A percentile compares a stretch with the other conserved stretches of the same genome.
Evolutionary conservation across 2,329 filamentous ascomycete genomes (phyloP).

Genomic region (Monosporascus sp.): DNA sequence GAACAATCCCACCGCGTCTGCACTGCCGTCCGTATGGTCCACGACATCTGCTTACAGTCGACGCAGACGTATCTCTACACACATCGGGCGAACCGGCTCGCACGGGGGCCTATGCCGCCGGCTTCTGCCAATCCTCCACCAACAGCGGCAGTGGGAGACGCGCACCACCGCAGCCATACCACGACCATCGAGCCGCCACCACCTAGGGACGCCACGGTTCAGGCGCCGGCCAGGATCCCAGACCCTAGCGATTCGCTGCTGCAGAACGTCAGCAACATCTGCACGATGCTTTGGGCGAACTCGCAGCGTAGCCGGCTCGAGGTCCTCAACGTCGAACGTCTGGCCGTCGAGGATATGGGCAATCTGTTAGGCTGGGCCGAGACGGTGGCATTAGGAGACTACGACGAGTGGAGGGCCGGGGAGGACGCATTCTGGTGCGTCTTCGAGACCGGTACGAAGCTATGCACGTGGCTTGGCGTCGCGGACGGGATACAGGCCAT

Average conservation of each 20-base stretch:
- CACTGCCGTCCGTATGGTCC: slow-evolving; percentile 7
- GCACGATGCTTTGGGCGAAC: slow-evolving; percentile 25
- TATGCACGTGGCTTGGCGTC: slow-evolving; percentile 21
- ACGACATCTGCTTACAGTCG: slow-evolving; percentile 14
- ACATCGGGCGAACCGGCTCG: slow-evolving; percentile 12
- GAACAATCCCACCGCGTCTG: slow-evolving; percentile 3
- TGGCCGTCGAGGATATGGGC: slow-evolving; percentile 24
- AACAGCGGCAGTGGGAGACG: not conserved
- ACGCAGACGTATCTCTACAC: slow-evolving; percentile 14
- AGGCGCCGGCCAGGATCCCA: slow-evolving; percentile 7
- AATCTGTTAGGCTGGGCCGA: slow-evolving; percentile 25
- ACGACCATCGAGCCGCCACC: not conserved
- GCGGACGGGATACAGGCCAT: slow-evolving; percentile 10
- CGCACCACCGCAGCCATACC: not conserved
- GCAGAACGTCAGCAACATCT: slow-evolving; percentile 25
- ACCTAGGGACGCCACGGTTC: not conserved
- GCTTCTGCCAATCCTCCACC: not conserved
- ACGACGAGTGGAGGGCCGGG: slow-evolving; percentile 11
- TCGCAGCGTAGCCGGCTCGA: slow-evolving; percentile 24
- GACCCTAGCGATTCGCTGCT: slow-evolving; percentile 20
- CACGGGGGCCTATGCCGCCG: slow-evolving; percentile 2
- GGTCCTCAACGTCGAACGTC: slow-evolving; percentile 23
- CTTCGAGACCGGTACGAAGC: slow-evolving; percentile 16
- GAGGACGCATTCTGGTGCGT: slow-evolving; percentile 2
- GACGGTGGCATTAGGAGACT: slow-evolving; percentile 19